Evolutionary conservation across 2,329 filamentous ascomycete genomes (phyloP).

Genomic region (Shiraia sp.): DNA sequence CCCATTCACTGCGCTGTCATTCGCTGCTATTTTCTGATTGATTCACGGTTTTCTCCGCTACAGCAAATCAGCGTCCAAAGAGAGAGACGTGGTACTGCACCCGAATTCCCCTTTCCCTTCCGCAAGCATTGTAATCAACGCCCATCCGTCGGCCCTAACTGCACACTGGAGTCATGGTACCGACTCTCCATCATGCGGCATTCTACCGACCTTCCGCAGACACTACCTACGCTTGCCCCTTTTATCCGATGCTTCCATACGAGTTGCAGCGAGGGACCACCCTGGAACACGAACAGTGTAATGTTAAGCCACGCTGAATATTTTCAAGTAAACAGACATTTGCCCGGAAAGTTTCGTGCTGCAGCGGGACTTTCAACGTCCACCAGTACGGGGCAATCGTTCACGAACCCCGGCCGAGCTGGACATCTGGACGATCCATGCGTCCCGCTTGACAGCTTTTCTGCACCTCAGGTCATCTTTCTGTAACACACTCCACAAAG

Average conservation of each 20-base stretch:
- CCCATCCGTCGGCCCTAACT: conserved; percentile 14
- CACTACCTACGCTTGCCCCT: conserved; percentile 7
- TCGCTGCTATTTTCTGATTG: conserved; percentile 13
- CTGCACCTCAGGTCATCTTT: too few species aligned
- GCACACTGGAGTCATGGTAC: neutral
- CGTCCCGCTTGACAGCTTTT: too few species aligned
- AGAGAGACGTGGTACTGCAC: conserved; percentile 15
- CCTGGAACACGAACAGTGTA: neutral
- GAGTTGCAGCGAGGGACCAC: neutral
- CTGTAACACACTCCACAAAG: too few species aligned
- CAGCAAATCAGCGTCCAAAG: neutral
- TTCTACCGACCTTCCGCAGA: conserved; percentile 5
- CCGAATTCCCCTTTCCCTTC: conserved; percentile 20
- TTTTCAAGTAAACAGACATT: too few species aligned
- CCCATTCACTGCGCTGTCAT: too few species aligned
- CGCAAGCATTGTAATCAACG: conserved; percentile 19
- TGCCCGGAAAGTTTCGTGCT: too few species aligned
- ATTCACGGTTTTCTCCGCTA: neutral
- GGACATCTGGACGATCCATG: too few species aligned
- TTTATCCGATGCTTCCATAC: conserved; percentile 8
- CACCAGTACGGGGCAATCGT: too few species aligned
- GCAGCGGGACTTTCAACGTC: too few species aligned
- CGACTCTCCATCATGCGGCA: neutral
- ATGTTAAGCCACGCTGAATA: too few species aligned
- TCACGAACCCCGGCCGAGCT: too few species aligned